Evolutionary conservation across 371 early-diverging fungal species (phyloP), one percentile per base, ranked within the genome.

Genomic region (Basidiobolus meristosporus): DNA sequence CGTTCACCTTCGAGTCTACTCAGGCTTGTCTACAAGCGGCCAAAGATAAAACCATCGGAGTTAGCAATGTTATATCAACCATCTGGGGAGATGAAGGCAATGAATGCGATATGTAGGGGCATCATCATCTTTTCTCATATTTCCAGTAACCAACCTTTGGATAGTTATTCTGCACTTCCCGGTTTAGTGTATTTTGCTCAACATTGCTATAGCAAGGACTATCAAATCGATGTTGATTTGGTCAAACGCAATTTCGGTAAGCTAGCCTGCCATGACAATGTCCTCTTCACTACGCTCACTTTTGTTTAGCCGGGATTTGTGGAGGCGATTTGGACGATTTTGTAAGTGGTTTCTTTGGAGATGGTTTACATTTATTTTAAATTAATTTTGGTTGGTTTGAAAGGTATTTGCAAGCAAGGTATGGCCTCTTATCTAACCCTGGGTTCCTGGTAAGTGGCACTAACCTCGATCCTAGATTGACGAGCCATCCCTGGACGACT

Each of bases 81-180:
- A 69, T 73, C 32, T 80, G 88, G 86, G 89, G 89, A 14, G 89
- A 88, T 49, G 89, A 88, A 47, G 87, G 85, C 30, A 82, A 85
- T 53, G 89, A 88, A 56, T 82, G 80, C 46, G 89, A 86, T 46
- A 65, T 81, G 62, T 67, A 60, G 47, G 51, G 35, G 7, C 1
- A 29, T 4, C 2, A 12, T 31, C 11, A 29, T n/a, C 11, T 18
- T 20, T 4, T 16, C 2, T n/a, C 15, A 7, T 40, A 9, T n/a
- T 15, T 2, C 14, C n/a, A 31, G 5, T 4, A 3, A 29, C 11
- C 20, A 30, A 7, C 30, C 30, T 19, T 65, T 69, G 46, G 81
- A 82, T 1, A 26, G 26, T 5, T 26, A 26, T 26, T 26, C 26
- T 5, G 53, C 78, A 6, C 55, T 85, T 7, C 87, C 87, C 3